Conservation (phyloP, 305 asterid species). For the Salvia sclarea region DNA sequence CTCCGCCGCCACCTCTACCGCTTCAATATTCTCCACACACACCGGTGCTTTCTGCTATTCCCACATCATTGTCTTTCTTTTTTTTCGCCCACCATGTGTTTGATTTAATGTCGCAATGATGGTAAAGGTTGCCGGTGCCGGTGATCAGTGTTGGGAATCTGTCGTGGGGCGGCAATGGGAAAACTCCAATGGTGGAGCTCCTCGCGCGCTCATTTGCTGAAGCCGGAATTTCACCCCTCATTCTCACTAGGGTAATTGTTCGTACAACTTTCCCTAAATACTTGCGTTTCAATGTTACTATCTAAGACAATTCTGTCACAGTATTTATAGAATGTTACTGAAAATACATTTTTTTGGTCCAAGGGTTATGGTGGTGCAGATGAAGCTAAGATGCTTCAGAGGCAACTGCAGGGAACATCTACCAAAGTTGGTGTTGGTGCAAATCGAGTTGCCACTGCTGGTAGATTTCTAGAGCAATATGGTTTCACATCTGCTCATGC, state of each 20-base stretch:
- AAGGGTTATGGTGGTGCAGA: conserved; percentile 90
- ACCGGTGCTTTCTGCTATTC: conserved; percentile 44
- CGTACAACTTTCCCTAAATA: too few species aligned
- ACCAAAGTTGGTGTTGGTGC: conserved; percentile 78
- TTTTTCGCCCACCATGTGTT: conserved; percentile 4
- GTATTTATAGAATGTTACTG: background rate
- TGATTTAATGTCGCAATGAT: conserved; percentile 9
- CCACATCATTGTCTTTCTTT: background rate
- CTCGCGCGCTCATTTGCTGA: conserved; percentile 63
- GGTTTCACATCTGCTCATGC: conserved; percentile 40
- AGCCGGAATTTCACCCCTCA: conserved; percentile 65
- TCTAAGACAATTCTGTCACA: background rate
- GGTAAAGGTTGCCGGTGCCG: conserved; percentile 71
- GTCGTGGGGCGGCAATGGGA: conserved; percentile 99
- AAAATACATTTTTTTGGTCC: background rate
- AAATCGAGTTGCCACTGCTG: conserved; percentile 66
- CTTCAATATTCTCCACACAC: conserved; percentile 43
- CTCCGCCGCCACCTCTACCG: conserved; percentile 65
- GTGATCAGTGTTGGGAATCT: conserved; percentile 91
- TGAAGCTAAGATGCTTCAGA: conserved; percentile 87
- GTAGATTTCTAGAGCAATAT: conserved; percentile 48
- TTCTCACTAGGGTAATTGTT: conserved; percentile 84
- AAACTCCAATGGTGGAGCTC: conserved; percentile 93
- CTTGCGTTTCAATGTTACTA: too few species aligned
- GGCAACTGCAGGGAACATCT: conserved; percentile 63